phyloP scores from a whole-genome alignment of 2,329 filamentous ascomycete species.

The Scedosporium dehoogii region DNA sequence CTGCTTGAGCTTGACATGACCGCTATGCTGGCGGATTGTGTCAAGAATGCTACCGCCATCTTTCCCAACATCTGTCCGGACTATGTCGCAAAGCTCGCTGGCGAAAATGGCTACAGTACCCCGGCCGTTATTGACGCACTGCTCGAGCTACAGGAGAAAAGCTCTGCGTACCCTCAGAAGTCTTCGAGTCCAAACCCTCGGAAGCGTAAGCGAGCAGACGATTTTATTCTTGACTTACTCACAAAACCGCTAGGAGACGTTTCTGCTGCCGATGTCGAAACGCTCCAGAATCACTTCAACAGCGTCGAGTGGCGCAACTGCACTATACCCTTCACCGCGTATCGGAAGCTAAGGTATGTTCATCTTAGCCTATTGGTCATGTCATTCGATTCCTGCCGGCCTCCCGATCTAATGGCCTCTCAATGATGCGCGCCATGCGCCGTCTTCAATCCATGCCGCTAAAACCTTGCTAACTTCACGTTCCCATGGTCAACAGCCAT shows the following conservation, averaged over 20 bases:
- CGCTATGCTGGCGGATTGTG: slow-evolving; percentile 7
- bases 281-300: not conserved
- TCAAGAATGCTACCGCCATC: slow-evolving; percentile 15
- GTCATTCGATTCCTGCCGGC: too few species aligned
- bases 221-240: slow-evolving; percentile 2
- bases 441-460: not conserved
- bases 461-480: not conserved
- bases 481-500: not conserved
- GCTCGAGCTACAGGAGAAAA: slow-evolving; percentile 28
- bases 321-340: not conserved
- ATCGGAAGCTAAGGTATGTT: not conserved
- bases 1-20: not conserved
- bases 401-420: too few species aligned
- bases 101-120: slow-evolving; percentile 17
- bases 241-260: slow-evolving; percentile 1
- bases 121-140: slow-evolving; percentile 25
- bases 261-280: not conserved
- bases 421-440: too few species aligned
- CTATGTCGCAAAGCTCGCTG: slow-evolving; percentile 21
- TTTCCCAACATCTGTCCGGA: slow-evolving; percentile 36
- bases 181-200: slow-evolving; percentile 10
- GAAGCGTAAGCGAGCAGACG: slow-evolving; percentile 32
- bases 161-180: slow-evolving; percentile 25
- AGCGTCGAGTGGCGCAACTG: not conserved
- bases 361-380: not conserved